These are phyloP conservation scores for Diacronema lutheri DNA, from an alignment of 78 protist species.

Conservation along the genomic window DNA sequence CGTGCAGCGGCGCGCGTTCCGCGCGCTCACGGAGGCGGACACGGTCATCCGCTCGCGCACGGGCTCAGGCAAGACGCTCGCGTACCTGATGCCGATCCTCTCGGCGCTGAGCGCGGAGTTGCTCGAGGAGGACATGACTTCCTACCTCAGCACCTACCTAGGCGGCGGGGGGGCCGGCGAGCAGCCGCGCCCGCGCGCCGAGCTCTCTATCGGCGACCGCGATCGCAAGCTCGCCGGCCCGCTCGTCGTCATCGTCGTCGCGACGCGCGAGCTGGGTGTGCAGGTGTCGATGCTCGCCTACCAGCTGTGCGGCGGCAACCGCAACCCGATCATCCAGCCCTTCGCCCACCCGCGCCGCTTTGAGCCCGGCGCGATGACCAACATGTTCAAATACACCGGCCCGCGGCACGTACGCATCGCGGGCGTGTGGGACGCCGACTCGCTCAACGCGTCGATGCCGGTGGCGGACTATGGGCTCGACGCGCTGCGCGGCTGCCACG, in stretches of 20 bases:
- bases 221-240: background rate
- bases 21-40: background rate
- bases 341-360: background rate
- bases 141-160: background rate
- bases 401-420: background rate
- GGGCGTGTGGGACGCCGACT: background rate
- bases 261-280: slow-evolving; percentile 6
- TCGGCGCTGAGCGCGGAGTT: background rate
- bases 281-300: slow-evolving; percentile 8
- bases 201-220: too few relatives aligned
- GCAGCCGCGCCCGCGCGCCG: too few relatives aligned
- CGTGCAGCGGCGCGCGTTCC: background rate
- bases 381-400: background rate
- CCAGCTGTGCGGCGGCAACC: background rate
- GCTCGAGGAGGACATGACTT: background rate
- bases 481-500: background rate
- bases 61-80: background rate
- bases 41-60: background rate
- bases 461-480: background rate
- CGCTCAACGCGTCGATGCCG: background rate
- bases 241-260: background rate
- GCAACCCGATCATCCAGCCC: background rate
- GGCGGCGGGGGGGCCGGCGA: background rate
- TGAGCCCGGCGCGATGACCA: background rate
- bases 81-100: background rate